phyloP scores from a whole-genome alignment of 306 rosid species.

The Pterocarpus macrocarpus region DNA sequence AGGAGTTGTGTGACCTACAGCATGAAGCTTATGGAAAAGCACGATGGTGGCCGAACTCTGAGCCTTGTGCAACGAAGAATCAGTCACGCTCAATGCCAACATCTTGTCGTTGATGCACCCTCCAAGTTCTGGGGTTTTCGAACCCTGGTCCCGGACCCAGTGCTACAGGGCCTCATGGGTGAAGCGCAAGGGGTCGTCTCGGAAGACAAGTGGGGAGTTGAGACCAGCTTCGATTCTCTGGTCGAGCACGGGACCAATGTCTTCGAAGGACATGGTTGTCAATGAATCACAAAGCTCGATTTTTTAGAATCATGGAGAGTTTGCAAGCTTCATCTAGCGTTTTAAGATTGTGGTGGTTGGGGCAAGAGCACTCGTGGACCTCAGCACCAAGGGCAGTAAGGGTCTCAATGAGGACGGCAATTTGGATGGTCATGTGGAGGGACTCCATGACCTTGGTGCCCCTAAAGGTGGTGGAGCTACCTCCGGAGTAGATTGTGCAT shows the following conservation, averaged over 20 bases:
- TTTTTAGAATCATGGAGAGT: neutral
- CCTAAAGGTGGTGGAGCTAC: too few species aligned
- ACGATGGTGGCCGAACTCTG: conserved; percentile 63
- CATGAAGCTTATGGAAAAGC: too few species aligned
- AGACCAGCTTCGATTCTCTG: conserved; percentile 71
- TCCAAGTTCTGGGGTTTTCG: conserved; percentile 75
- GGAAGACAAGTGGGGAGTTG: conserved; percentile 72
- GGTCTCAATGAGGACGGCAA: too few species aligned
- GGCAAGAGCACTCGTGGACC: too few species aligned
- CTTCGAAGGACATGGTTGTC: conserved; percentile 74
- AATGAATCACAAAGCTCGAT: too few species aligned
- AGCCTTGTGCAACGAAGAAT: conserved; percentile 58
- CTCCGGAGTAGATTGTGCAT: too few species aligned
- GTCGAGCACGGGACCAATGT: conserved; percentile 60
- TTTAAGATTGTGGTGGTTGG: neutral
- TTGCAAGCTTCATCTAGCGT: neutral
- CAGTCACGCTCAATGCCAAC: conserved; percentile 63
- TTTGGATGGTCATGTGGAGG: too few species aligned
- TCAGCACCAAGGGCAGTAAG: too few species aligned
- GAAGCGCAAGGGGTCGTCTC: conserved; percentile 71
- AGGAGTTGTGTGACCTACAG: too few species aligned
- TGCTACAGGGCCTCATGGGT: conserved; percentile 62
- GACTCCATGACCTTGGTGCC: too few species aligned
- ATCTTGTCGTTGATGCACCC: conserved; percentile 79
- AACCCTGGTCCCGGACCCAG: conserved; percentile 65